These are phyloP conservation scores for Pyrenochaeta sp. DNA, from an alignment of 2,329 filamentous ascomycete genomes.

Conservation along the genomic window DNA sequence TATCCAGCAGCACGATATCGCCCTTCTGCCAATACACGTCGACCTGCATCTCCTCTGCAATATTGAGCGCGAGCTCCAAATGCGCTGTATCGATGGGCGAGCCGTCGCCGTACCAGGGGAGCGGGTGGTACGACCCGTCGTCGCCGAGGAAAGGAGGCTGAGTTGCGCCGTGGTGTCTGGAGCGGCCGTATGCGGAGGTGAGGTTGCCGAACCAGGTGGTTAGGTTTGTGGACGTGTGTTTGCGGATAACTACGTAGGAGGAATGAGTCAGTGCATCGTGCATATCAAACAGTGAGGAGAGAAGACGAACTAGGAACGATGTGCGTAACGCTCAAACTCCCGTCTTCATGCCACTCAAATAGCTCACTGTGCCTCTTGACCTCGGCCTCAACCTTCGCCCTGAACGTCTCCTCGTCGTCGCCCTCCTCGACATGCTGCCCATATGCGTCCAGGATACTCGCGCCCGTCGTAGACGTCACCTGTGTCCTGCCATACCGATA, in stretches of 20 bases:
- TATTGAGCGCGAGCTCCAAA: slow-evolving; percentile 17
- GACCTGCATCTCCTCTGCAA: slow-evolving; percentile 15
- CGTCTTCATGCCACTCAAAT: slow-evolving; percentile 20
- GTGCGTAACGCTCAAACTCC: slow-evolving; percentile 19
- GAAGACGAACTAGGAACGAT: slow-evolving; percentile 14
- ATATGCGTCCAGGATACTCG: slow-evolving; percentile 15
- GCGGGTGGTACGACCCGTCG: slow-evolving; percentile 19
- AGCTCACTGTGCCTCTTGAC: slow-evolving; percentile 16
- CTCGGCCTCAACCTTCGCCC: slow-evolving; percentile 15
- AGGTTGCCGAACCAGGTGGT: slow-evolving; percentile 19
- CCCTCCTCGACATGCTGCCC: slow-evolving; percentile 8
- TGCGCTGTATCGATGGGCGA: slow-evolving; percentile 11
- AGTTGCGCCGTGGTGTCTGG: slow-evolving; percentile 15
- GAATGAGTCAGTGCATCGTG: background rate
- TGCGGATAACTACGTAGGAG: slow-evolving; percentile 14
- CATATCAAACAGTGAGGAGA: background rate
- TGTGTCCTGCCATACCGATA: slow-evolving; percentile 14
- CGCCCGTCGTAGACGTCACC: slow-evolving; percentile 10
- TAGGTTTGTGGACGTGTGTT: slow-evolving; percentile 11
- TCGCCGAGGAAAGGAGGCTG: slow-evolving; percentile 15
- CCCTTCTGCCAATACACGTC: slow-evolving; percentile 16
- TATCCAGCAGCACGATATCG: slow-evolving; percentile 21
- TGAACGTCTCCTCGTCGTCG: slow-evolving; percentile 12
- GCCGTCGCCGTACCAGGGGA: slow-evolving; percentile 19
- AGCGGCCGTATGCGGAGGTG: slow-evolving; percentile 14